These are phyloP conservation scores for Endoconidiophora polonica DNA, from an alignment of 2,329 filamentous ascomycete genomes.

Conservation along the genomic window DNA sequence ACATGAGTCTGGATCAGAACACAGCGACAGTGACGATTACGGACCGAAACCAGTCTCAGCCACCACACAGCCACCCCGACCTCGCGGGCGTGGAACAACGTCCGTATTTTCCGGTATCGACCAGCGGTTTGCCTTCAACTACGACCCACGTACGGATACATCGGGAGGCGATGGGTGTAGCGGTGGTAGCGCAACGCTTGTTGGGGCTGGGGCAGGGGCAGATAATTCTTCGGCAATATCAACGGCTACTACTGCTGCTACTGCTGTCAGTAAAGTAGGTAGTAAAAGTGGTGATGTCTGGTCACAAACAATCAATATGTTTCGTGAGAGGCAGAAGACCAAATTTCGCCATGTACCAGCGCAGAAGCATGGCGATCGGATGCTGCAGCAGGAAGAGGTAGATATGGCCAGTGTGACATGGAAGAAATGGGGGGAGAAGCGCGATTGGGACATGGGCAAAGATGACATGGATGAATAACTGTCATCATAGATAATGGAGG, in stretches of 20 bases:
- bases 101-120: conserved; percentile 54
- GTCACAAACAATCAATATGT: conserved; percentile 63
- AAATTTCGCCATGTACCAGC: conserved; percentile 17
- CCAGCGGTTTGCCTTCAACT: conserved; percentile 54
- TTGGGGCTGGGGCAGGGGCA: too few species aligned
- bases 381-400: conserved; percentile 28
- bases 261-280: neutral
- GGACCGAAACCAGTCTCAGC: conserved; percentile 2
- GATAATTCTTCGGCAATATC: too few species aligned
- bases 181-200: neutral
- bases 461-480: conserved; percentile 13
- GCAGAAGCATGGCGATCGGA: too few species aligned
- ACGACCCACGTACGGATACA: conserved; percentile 37
- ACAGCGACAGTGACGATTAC: conserved; percentile 1
- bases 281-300: conserved; percentile 42
- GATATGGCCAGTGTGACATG: conserved; percentile 47
- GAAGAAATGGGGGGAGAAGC: conserved; percentile 48
- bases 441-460: conserved; percentile 46
- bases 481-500: neutral
- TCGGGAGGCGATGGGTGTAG: neutral
- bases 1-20: neutral
- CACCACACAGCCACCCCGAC: conserved; percentile 20
- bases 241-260: too few species aligned
- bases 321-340: conserved; percentile 55
- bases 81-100: conserved; percentile 56